Evolutionary conservation across 2,329 filamentous ascomycete species (phyloP), one percentile per base, ranked within the genome.

Genomic region (Boeremia lycopersici): DNA sequence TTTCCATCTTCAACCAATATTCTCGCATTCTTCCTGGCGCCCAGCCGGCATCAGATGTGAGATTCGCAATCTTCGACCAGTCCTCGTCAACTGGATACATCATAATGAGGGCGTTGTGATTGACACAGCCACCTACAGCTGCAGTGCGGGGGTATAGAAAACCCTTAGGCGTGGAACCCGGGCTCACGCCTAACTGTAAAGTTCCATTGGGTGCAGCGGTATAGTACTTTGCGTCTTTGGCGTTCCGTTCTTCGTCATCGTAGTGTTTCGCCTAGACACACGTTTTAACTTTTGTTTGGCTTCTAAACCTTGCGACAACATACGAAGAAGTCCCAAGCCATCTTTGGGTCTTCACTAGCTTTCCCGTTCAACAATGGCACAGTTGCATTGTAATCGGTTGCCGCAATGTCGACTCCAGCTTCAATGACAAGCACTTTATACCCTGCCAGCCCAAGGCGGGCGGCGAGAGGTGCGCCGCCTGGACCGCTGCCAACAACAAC

Each of bases 261-360:
- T 85, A 87, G 64, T 87, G 85, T 31, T 80, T 80, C 8, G 5
- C 19, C 19, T 23, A 23, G 19, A 23, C 2, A 23, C 19, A 23
- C 5, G 19, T 23, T 3, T 23, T 5, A 23, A 23, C 19, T 23
- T 23, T 23, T 23, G 19, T 23, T 23, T 5, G 5, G 19, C 19
- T 23, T 23, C 19, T 23, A 5, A 23, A 23, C 19, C 2, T 23
- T 5, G 19, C 19, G 5, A 2, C 19, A 23, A 23, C 19, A 23
- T 23, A 86, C 82, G 54, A 82, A 88, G 69, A 81, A 87, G 62
- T 86, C 81, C 85, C 85, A 88, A 39, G 78, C 73, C 63, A 84
- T 80, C 3, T 78, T 75, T 17, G 77, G 76, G 49, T 85, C 81
- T 59, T 86, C 81, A 6, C 79, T 81, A 2, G 82, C 78, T n/a